These are phyloP conservation scores for Acer saccharum DNA, from an alignment of 345 rosid species.

Conservation along the genomic window DNA sequence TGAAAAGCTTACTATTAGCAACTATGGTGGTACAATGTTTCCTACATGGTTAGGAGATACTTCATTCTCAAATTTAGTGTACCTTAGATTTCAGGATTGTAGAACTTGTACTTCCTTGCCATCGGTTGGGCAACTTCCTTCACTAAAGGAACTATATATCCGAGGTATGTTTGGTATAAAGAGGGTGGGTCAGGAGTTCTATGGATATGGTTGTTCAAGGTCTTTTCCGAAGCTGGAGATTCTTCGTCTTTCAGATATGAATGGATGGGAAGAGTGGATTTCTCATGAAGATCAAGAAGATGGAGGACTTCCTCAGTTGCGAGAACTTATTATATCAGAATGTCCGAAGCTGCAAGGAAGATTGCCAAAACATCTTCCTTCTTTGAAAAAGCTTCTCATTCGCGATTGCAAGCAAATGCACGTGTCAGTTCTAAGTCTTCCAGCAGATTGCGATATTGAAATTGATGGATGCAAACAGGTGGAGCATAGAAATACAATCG, in stretches of 20 bases:
- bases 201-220: slow-evolving; percentile 9
- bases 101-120: slow-evolving; percentile 8
- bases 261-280: slow-evolving; percentile 37
- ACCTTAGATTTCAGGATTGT: slow-evolving; percentile 12
- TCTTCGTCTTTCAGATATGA: slow-evolving; percentile 23
- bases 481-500: neutral
- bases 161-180: neutral
- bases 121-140: slow-evolving; percentile 5
- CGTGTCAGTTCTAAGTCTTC: neutral
- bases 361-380: no score
- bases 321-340: no score
- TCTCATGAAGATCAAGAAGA: neutral
- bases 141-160: slow-evolving; percentile 10
- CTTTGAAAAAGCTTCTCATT: no score
- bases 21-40: no score
- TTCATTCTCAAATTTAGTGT: slow-evolving; percentile 12
- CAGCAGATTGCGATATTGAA: neutral
- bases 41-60: slow-evolving; percentile 25
- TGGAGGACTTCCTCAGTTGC: no score
- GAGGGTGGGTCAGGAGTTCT: slow-evolving; percentile 11
- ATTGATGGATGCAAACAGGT: neutral
- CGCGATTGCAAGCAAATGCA: no score
- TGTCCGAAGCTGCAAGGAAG: no score
- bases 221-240: slow-evolving; percentile 18
- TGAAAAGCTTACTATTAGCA: no score